Conservation (phyloP, 768 basidiomycete genomes). For the Russula sp. region DNA sequence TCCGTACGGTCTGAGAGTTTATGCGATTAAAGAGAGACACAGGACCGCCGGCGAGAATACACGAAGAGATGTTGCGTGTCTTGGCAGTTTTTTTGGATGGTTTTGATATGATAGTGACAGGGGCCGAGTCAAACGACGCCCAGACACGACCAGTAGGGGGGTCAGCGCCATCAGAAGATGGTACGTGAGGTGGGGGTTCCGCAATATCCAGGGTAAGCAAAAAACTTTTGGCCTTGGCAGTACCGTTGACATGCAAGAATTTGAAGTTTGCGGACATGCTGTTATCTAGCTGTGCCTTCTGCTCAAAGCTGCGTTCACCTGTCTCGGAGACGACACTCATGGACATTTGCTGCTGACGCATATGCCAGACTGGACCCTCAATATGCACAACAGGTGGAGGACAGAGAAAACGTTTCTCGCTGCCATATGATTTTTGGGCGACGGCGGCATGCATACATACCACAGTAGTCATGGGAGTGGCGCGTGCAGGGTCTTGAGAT, state of each 20-base stretch:
- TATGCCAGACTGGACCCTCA: constrained; percentile 81
- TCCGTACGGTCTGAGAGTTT: constrained; percentile 94
- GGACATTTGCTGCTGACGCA: constrained; percentile 72
- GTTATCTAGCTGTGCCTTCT: constrained; percentile 76
- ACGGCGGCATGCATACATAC: constrained; percentile 88
- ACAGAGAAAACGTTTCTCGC: constrained; percentile 90
- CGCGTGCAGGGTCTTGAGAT: constrained; percentile 64
- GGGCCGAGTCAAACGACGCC: constrained; percentile 89
- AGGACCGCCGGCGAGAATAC: constrained; percentile 83
- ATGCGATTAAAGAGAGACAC: constrained; percentile 94
- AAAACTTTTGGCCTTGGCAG: constrained; percentile 87
- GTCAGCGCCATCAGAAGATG: constrained; percentile 36
- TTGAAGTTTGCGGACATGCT: constrained; percentile 88
- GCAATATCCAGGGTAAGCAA: constrained; percentile 80
- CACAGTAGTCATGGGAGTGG: constrained; percentile 86
- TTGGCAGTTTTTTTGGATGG: constrained; percentile 97
- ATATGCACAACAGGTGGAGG: constrained; percentile 92
- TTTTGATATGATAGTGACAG: constrained; percentile 93
- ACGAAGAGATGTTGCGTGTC: constrained; percentile 86
- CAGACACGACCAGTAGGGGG: constrained; percentile 59
- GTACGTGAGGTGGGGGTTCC: constrained; percentile 53
- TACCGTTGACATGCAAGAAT: constrained; percentile 83
- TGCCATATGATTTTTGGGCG: constrained; percentile 94
- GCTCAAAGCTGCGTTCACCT: constrained; percentile 79
- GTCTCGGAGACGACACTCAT: constrained; percentile 84